phyloP scores from a whole-genome alignment of 306 rosid genomes.

The Macrotyloma uniflorum region DNA sequence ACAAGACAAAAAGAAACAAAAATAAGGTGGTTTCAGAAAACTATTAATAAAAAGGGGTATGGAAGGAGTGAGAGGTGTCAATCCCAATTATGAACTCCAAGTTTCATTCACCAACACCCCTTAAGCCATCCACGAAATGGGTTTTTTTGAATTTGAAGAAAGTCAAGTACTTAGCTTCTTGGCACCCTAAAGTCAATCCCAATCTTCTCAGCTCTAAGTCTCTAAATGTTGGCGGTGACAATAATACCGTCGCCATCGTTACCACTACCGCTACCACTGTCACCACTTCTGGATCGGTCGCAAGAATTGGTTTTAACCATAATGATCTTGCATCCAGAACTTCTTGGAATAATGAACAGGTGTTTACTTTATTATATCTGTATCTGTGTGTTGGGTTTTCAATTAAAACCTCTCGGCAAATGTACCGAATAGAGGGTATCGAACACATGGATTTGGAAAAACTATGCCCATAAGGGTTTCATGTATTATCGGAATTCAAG shows the following conservation, averaged over 20 bases:
- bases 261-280: slow-evolving; percentile 5
- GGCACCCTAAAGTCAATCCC: slow-evolving; percentile 56
- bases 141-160: slow-evolving; percentile 79
- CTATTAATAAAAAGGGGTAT: slow-evolving; percentile 36
- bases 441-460: no score
- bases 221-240: background rate
- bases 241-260: background rate
- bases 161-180: slow-evolving; percentile 83
- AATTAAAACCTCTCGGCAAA: no score
- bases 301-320: slow-evolving; percentile 53
- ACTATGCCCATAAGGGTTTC: no score
- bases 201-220: slow-evolving; percentile 49
- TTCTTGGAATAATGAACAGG: slow-evolving; percentile 80
- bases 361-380: background rate
- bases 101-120: slow-evolving; percentile 67
- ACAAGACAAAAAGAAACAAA: background rate
- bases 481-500: no score
- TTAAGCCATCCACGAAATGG: slow-evolving; percentile 66
- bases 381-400: no score
- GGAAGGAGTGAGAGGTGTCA: slow-evolving; percentile 66
- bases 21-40: slow-evolving; percentile 21
- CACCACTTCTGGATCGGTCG: background rate
- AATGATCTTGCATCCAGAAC: slow-evolving; percentile 57
- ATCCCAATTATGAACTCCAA: slow-evolving; percentile 64
- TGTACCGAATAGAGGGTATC: no score